Base-by-base conservation (phyloP, 2,329 filamentous ascomycete genomes). In the Dactylonectria macrodidyma region DNA sequence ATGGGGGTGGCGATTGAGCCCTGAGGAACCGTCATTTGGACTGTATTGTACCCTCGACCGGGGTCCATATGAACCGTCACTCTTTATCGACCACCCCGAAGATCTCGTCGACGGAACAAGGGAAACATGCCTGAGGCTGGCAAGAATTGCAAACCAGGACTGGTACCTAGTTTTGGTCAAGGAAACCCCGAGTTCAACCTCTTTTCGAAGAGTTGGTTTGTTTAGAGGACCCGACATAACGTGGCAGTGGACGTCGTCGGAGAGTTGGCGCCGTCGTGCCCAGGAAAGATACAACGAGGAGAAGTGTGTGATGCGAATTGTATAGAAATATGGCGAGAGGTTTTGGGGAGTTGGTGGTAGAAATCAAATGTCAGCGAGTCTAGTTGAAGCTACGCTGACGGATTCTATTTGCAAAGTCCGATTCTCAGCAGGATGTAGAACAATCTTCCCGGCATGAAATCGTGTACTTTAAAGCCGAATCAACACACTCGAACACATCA, bases 241-340 rank as follows among this genome's bases (percentile, higher is more conserved):
- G 10, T 69, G 65, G 67, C 7, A 46, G 26, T 69, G 67, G 67
- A 46, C 50, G 10, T 64, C 60, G 14, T 34, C 34, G 0, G n/a
- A 26, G 16, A 67, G 64, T 30, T 69, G 67, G 67, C 64, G 51
- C 2, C 50, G 56, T 9, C 59, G 67, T 2, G 67, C 57, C 3
- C 57, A 67, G 33, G 47, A 59, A 3, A 60, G 67, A 7, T 67
- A 56, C 34, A 30, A 64, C 6, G 67, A 69, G 19, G 57, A 69
- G 64, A 67, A 57, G 22, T 48, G 22, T 1, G 59, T 57, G 38
- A 2, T 67, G 4, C 34, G 51, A 12, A 46, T 68, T 57, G n/a
- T 63, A 48, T 68, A 19, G 60, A 30, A 38, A 11, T 24, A n/a
- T n/a, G 41, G 14, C 41, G 3, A 10, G 9, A 14, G 10, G 9